A percentile compares a stretch with the other conserved stretches of the same genome.
Conservation (phyloP, 139 green algal genomes). For the Chlorella ohadii region DNA sequence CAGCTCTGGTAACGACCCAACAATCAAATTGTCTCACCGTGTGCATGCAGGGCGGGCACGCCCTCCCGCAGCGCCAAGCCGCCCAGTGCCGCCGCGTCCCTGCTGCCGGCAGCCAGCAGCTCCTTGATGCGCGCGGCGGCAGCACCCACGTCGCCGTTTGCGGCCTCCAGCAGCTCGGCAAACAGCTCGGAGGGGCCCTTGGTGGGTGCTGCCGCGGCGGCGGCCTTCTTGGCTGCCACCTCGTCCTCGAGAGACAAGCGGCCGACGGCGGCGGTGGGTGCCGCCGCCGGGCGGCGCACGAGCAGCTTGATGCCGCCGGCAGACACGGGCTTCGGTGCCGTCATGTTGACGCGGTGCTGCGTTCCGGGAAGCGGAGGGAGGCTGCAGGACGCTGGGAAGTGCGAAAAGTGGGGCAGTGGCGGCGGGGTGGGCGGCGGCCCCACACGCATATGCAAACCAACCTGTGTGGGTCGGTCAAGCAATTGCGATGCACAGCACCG, state of each 20-base stretch:
- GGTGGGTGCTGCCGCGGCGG: background rate
- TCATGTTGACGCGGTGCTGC: background rate
- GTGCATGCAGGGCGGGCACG: background rate
- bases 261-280: background rate
- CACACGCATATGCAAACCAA: background rate
- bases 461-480: background rate
- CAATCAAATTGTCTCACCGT: too few species aligned
- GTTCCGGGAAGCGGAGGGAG: too few species aligned
- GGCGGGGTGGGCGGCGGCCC: background rate
- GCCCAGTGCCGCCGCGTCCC: background rate
- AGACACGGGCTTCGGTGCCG: background rate
- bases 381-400: background rate
- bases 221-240: background rate
- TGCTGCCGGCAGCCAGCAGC: constrained; percentile 24
- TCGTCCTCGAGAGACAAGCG: constrained; percentile 15
- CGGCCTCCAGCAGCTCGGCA: background rate
- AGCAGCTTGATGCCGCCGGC: constrained; percentile 15
- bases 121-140: constrained; percentile 18
- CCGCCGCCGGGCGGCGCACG: background rate
- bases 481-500: background rate
- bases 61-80: constrained; percentile 26
- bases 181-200: constrained; percentile 27
- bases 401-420: background rate
- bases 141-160: constrained; percentile 30
- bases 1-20: too few species aligned